Conservation (phyloP, 1,284 basidiomycete genomes). For the Jaminaea rosea region DNA sequence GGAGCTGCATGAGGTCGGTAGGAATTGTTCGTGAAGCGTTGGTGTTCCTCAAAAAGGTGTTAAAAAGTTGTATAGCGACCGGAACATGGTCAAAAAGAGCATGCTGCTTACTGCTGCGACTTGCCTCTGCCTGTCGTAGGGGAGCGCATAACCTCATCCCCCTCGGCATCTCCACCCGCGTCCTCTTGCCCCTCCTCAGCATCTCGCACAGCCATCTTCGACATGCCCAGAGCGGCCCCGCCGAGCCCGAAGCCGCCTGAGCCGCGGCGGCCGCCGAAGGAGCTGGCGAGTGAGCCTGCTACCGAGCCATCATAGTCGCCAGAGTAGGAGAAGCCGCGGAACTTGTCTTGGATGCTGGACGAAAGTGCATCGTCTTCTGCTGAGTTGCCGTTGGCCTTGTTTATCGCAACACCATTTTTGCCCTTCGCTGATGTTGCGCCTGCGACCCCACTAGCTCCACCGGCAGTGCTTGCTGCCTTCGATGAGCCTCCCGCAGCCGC, state of each 20-base stretch:
- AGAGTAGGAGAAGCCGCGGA: conserved; percentile 43
- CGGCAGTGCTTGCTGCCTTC: no score
- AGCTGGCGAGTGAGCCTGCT: conserved; percentile 9
- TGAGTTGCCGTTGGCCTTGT: conserved; percentile 15
- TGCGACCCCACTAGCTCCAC: not conserved
- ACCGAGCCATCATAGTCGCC: conserved; percentile 39
- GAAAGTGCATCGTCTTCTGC: conserved; percentile 26
- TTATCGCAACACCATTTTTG: conserved; percentile 5
- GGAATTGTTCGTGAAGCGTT: no score
- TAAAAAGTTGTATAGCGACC: no score
- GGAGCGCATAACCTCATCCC: not conserved
- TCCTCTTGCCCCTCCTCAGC: conserved; percentile 7
- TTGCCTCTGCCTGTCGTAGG: no score
- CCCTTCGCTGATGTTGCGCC: no score
- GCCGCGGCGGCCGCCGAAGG: conserved; percentile 28
- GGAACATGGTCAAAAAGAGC: no score
- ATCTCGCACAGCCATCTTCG: conserved; percentile 29
- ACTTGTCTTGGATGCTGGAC: conserved; percentile 43
- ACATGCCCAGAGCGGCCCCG: conserved; percentile 32
- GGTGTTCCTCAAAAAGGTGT: no score
- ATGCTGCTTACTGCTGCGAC: no score
- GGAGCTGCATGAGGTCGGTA: no score
- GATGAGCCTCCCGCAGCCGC: conserved; percentile 1
- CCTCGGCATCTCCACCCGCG: not conserved
- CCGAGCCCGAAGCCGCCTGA: conserved; percentile 19